These are phyloP conservation scores for Saccharomycopsis hybrid DNA, from an alignment of 1,139 yeast genomes.

Conservation along the genomic window DNA sequence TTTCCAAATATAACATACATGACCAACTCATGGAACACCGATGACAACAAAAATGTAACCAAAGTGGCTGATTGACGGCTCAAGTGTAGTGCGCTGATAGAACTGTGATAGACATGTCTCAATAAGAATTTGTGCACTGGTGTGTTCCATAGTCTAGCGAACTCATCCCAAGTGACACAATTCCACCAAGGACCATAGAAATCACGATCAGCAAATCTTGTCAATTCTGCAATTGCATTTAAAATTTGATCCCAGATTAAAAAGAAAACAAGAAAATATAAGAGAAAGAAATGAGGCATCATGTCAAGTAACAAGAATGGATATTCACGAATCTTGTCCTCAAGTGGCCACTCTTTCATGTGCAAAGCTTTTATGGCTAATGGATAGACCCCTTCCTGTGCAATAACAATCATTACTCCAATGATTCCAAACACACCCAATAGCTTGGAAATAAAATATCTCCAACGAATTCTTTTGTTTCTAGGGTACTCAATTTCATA, in stretches of 20 bases:
- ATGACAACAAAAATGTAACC: slow-evolving; percentile 74
- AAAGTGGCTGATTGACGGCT: slow-evolving; percentile 65
- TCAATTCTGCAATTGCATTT: slow-evolving; percentile 82
- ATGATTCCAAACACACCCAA: slow-evolving; percentile 84
- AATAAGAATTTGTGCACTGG: slow-evolving; percentile 90
- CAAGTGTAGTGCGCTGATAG: slow-evolving; percentile 69
- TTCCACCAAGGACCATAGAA: slow-evolving; percentile 99
- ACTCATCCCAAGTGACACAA: slow-evolving; percentile 88
- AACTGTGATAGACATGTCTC: slow-evolving; percentile 90
- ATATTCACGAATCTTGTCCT: slow-evolving; percentile 44
- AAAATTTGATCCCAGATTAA: slow-evolving; percentile 92
- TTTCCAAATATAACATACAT: slow-evolving; percentile 84
- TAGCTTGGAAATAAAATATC: slow-evolving; percentile 61
- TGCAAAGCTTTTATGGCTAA: slow-evolving; percentile 54
- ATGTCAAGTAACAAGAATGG: slow-evolving; percentile 64
- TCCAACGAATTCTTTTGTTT: slow-evolving; percentile 60
- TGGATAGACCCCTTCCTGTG: slow-evolving; percentile 77
- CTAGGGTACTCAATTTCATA: slow-evolving; percentile 78
- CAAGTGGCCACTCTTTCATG: slow-evolving; percentile 41
- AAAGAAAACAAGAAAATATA: slow-evolving; percentile 76
- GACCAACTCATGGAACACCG: slow-evolving; percentile 82
- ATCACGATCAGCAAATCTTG: slow-evolving; percentile 80
- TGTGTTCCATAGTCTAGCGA: slow-evolving; percentile 88
- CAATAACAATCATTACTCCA: slow-evolving; percentile 70
- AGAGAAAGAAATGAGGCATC: slow-evolving; percentile 69